These are phyloP conservation scores for Sporothrix phasma DNA, from an alignment of 2,329 filamentous ascomycete species.

Conservation along the genomic window DNA sequence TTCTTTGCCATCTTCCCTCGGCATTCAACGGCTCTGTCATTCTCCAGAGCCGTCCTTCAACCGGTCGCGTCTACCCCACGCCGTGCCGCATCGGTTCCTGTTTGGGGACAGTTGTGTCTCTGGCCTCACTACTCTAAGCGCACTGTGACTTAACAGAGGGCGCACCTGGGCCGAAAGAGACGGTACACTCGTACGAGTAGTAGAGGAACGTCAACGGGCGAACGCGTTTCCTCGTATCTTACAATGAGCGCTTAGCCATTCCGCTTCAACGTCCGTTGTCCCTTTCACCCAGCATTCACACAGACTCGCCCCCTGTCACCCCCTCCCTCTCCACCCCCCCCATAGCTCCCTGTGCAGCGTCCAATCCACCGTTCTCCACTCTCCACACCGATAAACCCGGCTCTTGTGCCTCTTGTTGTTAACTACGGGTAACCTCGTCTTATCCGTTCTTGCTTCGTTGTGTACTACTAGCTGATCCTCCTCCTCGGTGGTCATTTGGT, in stretches of 20 bases:
- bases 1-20: constrained; percentile 11
- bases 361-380: constrained; percentile 7
- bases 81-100: constrained; percentile 2
- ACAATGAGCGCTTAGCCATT: neutral
- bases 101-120: neutral
- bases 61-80: constrained; percentile 2
- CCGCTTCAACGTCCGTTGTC: neutral
- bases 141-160: too few species aligned
- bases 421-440: neutral
- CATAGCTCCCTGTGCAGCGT: neutral
- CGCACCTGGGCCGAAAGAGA: neutral
- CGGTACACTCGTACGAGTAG: too few species aligned
- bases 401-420: neutral
- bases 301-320: neutral
- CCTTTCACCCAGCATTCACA: neutral
- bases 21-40: constrained; percentile 13
- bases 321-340: neutral
- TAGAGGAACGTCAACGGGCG: too few species aligned
- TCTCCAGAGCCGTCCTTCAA: neutral
- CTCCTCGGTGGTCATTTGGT: neutral
- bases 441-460: constrained; percentile 1
- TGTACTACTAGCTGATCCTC: neutral
- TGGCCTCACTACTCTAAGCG: neutral
- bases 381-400: constrained; percentile 10
- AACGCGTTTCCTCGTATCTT: neutral